Conservation (phyloP, 108 stramenopile genomes). For the Skeletonema costatum region DNA sequence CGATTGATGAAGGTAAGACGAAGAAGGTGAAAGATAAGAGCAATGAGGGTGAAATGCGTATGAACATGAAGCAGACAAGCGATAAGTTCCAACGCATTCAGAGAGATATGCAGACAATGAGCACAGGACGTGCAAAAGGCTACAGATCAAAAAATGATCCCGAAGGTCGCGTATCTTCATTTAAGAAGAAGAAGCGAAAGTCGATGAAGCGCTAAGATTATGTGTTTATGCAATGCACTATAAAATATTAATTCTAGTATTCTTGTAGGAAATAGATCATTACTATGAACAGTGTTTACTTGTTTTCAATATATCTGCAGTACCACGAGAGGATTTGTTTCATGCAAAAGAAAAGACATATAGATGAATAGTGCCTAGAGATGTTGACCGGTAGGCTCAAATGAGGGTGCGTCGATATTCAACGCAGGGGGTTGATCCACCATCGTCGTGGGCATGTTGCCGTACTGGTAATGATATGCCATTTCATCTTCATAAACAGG, state of each 20-base stretch:
- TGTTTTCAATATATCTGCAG: background rate
- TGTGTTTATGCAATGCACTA: background rate
- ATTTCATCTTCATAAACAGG: background rate
- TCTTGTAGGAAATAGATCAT: background rate
- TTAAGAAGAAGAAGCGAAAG: constrained; percentile 27
- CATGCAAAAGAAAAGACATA: background rate
- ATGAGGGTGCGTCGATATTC: constrained; percentile 31
- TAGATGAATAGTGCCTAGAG: background rate
- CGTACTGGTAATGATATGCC: background rate
- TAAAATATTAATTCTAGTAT: background rate
- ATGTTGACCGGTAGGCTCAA: constrained; percentile 9
- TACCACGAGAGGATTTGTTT: background rate
- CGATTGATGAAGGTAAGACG: constrained; percentile 70
- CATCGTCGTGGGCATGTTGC: background rate
- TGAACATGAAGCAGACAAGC: constrained; percentile 32
- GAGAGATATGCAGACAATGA: constrained; percentile 56
- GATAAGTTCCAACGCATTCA: constrained; percentile 70
- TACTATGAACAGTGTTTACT: constrained; percentile 8
- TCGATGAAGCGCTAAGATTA: constrained; percentile 13
- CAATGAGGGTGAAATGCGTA: background rate
- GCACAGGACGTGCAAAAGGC: constrained; percentile 56
- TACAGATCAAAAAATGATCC: constrained; percentile 8
- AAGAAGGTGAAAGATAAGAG: constrained; percentile 47
- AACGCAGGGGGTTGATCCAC: background rate
- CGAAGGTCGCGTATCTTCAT: constrained; percentile 11